Conservation (phyloP, 306 rosid species). For the Rubus parviflorus region DNA sequence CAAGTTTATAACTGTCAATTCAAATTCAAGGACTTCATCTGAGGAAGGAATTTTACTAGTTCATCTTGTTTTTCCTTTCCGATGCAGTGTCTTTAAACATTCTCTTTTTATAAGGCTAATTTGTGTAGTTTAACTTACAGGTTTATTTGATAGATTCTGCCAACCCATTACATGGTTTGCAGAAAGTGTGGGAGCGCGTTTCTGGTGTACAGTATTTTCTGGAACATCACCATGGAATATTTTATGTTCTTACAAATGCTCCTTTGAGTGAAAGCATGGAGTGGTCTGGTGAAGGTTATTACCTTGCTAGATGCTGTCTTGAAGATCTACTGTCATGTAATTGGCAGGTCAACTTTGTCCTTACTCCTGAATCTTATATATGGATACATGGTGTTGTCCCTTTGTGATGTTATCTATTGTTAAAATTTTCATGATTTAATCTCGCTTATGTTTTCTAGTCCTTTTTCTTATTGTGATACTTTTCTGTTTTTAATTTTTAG, state of each 20-base stretch:
- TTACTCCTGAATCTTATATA: neutral
- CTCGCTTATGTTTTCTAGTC: conserved; percentile 3
- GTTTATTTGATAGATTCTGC: conserved; percentile 73
- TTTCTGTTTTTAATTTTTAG: conserved; percentile 40
- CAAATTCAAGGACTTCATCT: conserved; percentile 98
- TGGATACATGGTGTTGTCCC: neutral
- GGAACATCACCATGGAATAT: conserved; percentile 83
- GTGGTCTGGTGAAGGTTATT: conserved; percentile 66
- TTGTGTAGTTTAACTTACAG: conserved; percentile 50
- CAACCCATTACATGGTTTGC: conserved; percentile 59
- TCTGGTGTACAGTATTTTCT: conserved; percentile 74
- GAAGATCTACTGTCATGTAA: conserved; percentile 58
- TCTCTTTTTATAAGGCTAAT: conserved; percentile 32
- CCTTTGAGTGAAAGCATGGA: conserved; percentile 45
- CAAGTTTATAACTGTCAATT: conserved; percentile 94
- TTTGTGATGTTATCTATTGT: neutral
- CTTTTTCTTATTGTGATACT: conserved; percentile 26
- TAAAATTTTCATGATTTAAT: conserved; percentile 1
- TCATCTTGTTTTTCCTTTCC: conserved; percentile 27
- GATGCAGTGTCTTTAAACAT: conserved; percentile 10
- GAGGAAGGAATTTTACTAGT: conserved; percentile 77
- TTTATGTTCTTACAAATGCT: conserved; percentile 85
- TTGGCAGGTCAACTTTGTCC: conserved; percentile 61
- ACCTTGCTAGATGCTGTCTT: conserved; percentile 62
- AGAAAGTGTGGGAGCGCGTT: conserved; percentile 62